These are phyloP conservation scores for Cryptosporidium viatorum DNA, from an alignment of 169 alveolate genomes.

Conservation along the genomic window DNA sequence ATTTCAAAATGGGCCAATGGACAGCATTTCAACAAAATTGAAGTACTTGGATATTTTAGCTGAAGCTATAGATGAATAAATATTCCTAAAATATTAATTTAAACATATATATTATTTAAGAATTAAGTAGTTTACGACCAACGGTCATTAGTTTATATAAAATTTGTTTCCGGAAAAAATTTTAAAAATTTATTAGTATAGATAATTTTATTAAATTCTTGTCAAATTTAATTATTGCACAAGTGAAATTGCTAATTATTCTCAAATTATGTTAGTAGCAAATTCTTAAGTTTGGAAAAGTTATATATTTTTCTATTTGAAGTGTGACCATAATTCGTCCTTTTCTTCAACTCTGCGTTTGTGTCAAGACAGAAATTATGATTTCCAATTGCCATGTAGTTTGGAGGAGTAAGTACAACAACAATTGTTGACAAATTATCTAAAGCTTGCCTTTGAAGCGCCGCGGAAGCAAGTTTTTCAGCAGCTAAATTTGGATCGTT, in stretches of 20 bases:
- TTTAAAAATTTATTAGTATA: background rate
- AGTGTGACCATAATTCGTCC: background rate
- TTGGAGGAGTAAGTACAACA: conserved; percentile 76
- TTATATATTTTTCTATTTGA: conserved; percentile 49
- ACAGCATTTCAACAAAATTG: conserved; percentile 44
- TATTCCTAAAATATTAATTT: background rate
- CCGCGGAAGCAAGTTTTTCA: conserved; percentile 78
- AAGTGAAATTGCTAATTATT: background rate
- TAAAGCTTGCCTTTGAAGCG: conserved; percentile 80
- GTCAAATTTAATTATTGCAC: background rate
- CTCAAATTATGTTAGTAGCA: background rate
- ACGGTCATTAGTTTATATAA: background rate
- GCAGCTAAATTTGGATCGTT: conserved; percentile 80
- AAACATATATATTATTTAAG: background rate
- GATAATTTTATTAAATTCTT: background rate
- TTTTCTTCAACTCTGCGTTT: background rate
- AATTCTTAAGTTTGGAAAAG: conserved; percentile 47
- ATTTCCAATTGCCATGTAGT: background rate
- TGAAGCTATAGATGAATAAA: conserved; percentile 64
- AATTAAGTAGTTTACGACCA: background rate
- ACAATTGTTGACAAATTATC: conserved; percentile 82
- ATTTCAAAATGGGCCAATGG: conserved; percentile 45
- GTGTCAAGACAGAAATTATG: background rate
- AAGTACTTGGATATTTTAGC: conserved; percentile 63
- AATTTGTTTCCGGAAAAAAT: background rate